These are phyloP conservation scores for Luffa aegyptiaca DNA, from an alignment of 306 rosid species.

Conservation along the genomic window DNA sequence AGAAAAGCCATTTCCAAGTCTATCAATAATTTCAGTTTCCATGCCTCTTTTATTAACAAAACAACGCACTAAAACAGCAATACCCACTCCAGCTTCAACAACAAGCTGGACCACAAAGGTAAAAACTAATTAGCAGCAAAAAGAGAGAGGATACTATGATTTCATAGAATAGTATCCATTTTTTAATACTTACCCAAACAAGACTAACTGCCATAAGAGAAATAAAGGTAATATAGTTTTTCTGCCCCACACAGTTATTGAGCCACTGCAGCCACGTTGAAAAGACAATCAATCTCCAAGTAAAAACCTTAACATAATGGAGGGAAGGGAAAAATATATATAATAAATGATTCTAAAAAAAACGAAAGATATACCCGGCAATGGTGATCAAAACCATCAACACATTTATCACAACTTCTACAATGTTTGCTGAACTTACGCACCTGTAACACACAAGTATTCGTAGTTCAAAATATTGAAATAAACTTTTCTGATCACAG, in stretches of 20 bases:
- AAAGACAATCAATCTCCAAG: conserved; percentile 22
- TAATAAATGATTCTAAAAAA: not conserved
- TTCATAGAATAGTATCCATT: conserved; percentile 1
- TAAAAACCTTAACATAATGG: not conserved
- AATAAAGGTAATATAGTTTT: conserved; percentile 77
- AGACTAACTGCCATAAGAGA: conserved; percentile 91
- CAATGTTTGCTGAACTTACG: conserved; percentile 97
- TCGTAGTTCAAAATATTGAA: not conserved
- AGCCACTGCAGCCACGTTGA: conserved; percentile 80
- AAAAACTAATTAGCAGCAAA: not conserved
- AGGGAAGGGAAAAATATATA: too few relatives aligned
- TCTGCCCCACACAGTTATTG: conserved; percentile 92
- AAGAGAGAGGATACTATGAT: not conserved
- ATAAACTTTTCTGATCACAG: not conserved
- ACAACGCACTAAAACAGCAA: conserved; percentile 86
- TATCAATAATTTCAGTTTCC: conserved; percentile 82
- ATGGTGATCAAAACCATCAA: conserved; percentile 96
- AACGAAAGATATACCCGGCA: conserved; percentile 57
- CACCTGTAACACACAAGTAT: conserved; percentile 48
- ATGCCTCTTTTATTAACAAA: conserved; percentile 77
- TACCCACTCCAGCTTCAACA: conserved; percentile 89
- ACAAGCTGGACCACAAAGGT: conserved; percentile 49
- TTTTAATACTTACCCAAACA: conserved; percentile 61
- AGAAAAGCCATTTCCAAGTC: conserved; percentile 96
- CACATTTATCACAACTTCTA: conserved; percentile 98